Evolutionary conservation across 495 filamentous ascomycete species (phyloP), one percentile per base, ranked within the genome.

Genomic region (Neurospora africana): DNA sequence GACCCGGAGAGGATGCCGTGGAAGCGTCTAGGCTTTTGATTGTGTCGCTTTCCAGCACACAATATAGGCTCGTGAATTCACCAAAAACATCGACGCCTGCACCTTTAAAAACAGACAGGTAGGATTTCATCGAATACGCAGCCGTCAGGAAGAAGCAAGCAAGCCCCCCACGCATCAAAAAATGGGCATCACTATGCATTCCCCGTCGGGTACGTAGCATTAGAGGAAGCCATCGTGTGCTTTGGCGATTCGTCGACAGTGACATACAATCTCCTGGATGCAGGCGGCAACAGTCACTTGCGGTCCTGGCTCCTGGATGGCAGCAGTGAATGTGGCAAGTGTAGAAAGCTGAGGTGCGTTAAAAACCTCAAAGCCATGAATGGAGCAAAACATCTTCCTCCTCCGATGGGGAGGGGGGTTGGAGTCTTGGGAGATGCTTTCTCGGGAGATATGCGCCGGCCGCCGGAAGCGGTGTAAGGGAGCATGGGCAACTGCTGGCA

Each of bases 161-260:
- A 53, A 53, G 44, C 21, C 21, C 11, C 5, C 21, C 10, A 21
- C 21, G 23, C 21, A 58, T 27, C 11, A 58, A 10, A 15, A 4
- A 27, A 30, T 27, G 47, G 23, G 13, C 13, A 61, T 7, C 53
- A 10, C 27, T 3, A 15, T 61, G 23, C 11, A 61, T 30, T 61
- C 11, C 23, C 36, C 36, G 36, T 36, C 36, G 36, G 36, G 36
- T 36, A 41, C 15, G 39, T 15, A 19, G 15, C 19, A 30, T 61
- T 36, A 36, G 36, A 61, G 23, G 27, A 17, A 61, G 27, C 53
- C 53, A 27, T 72, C 71, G 71, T 72, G 71, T 53, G 61, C 38
- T 61, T 37, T 68, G 68, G 27, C 71, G 67, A 72, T 72, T 72
- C 71, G 71, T 40, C 40, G 47, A 61, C 23, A 61, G 13, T 58